Evolutionary conservation across 495 filamentous ascomycete genomes (phyloP).

Genomic region (Friedmanniomyces endolithicus): DNA sequence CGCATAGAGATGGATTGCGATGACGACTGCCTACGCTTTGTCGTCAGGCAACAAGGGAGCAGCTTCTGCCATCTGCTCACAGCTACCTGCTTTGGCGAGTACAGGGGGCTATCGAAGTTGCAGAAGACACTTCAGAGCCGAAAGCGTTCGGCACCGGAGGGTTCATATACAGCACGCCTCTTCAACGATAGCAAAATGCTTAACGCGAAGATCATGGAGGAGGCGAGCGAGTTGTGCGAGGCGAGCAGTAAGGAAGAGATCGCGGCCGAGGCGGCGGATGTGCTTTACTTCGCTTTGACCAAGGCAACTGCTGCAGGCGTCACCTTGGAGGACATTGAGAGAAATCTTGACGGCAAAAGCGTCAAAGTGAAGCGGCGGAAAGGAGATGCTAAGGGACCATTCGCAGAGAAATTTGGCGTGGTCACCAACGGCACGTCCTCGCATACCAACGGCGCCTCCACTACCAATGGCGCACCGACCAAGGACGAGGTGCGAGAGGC

Average conservation of each 20-base stretch:
- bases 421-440: slow-evolving; percentile 22
- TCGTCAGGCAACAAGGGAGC: slow-evolving; percentile 77
- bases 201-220: slow-evolving; percentile 94
- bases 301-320: slow-evolving; percentile 77
- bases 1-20: slow-evolving; percentile 82
- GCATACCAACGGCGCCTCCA: slow-evolving; percentile 2
- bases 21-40: slow-evolving; percentile 77
- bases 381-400: slow-evolving; percentile 85
- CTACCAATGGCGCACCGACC: slow-evolving; percentile 9
- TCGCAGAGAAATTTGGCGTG: slow-evolving; percentile 71
- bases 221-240: slow-evolving; percentile 85
- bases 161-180: slow-evolving; percentile 84
- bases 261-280: slow-evolving; percentile 85
- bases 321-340: slow-evolving; percentile 72
- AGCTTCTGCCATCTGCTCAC: slow-evolving; percentile 93
- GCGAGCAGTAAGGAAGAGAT: slow-evolving; percentile 71
- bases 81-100: slow-evolving; percentile 78
- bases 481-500: slow-evolving; percentile 33
- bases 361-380: slow-evolving; percentile 81
- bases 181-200: slow-evolving; percentile 85
- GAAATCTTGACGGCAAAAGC: slow-evolving; percentile 85
- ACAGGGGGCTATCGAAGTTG: slow-evolving; percentile 66
- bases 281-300: slow-evolving; percentile 89
- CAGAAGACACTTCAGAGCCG: slow-evolving; percentile 72
- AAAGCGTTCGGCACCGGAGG: slow-evolving; percentile 67